Percentiles rank a stretch among this genome's conserved stretches.
These are phyloP conservation scores for Trichoderma sp. DNA, from an alignment of 2,329 filamentous ascomycete genomes.

Conservation along the genomic window DNA sequence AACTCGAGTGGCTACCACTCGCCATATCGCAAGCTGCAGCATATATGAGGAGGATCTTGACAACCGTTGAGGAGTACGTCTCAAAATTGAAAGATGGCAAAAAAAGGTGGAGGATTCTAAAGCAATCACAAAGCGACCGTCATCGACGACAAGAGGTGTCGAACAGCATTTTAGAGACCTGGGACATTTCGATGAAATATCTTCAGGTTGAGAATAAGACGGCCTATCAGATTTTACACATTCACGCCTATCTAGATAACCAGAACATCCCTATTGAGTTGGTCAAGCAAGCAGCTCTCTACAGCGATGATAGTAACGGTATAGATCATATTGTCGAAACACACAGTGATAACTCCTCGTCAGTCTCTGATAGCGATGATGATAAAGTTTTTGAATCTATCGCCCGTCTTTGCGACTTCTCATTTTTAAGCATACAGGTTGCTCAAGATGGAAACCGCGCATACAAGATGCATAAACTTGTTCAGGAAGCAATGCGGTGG, in stretches of 20 bases:
- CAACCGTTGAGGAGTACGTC: slow-evolving; percentile 29
- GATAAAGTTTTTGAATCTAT: not conserved
- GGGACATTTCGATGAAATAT: slow-evolving; percentile 33
- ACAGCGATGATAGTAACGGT: not conserved
- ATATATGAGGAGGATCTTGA: slow-evolving; percentile 32
- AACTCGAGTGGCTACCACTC: slow-evolving; percentile 33
- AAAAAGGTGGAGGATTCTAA: slow-evolving; percentile 27
- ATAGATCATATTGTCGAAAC: not conserved
- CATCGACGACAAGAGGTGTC: slow-evolving; percentile 29
- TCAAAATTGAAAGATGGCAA: slow-evolving; percentile 25
- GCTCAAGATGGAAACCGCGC: not conserved
- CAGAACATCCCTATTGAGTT: slow-evolving; percentile 32
- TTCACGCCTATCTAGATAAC: slow-evolving; percentile 34
- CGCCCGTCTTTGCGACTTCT: not conserved
- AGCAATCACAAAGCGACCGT: slow-evolving; percentile 27
- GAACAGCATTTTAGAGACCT: slow-evolving; percentile 37
- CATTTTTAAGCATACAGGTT: not conserved
- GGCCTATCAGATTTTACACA: slow-evolving; percentile 29
- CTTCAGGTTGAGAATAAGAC: slow-evolving; percentile 29
- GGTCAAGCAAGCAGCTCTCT: slow-evolving; percentile 13
- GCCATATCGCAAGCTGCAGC: slow-evolving; percentile 33
- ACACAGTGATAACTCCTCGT: not conserved
- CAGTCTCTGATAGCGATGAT: not conserved
- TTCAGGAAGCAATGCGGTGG: too few species aligned
- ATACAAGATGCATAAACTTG: not conserved